phyloP scores from a whole-genome alignment of 2,329 filamentous ascomycete species.

The Aulographum hederae region DNA sequence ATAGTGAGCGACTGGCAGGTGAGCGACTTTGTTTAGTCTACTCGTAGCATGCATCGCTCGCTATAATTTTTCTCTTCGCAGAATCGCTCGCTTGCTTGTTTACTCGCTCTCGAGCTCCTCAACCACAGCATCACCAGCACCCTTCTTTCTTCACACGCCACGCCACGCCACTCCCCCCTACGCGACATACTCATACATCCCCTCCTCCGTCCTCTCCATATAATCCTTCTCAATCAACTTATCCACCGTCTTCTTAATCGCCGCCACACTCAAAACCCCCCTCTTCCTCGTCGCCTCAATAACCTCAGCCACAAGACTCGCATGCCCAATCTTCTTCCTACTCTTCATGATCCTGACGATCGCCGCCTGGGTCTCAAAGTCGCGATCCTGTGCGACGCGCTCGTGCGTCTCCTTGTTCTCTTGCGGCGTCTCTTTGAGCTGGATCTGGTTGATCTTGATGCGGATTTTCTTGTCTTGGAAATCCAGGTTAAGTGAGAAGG shows the following conservation, averaged over 20 bases:
- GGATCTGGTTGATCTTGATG: constrained; percentile 98
- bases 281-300: constrained; percentile 78
- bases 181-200: constrained; percentile 19
- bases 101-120: background rate
- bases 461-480: constrained; percentile 73
- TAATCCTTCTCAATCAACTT: constrained; percentile 90
- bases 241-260: constrained; percentile 96
- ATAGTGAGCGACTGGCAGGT: too few species aligned
- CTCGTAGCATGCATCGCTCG: background rate
- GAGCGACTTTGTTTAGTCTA: too few species aligned
- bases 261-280: constrained; percentile 65
- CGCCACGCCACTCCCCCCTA: constrained; percentile 5
- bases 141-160: background rate
- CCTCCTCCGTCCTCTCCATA: constrained; percentile 48
- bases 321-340: constrained; percentile 68
- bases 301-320: constrained; percentile 78
- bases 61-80: background rate
- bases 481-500: constrained; percentile 60
- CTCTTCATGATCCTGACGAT: constrained; percentile 97
- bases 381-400: constrained; percentile 69
- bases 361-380: constrained; percentile 92
- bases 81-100: background rate
- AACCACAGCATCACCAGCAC: background rate
- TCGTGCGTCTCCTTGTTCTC: constrained; percentile 93
- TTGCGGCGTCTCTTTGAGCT: constrained; percentile 85